Base-by-base conservation (phyloP, 495 filamentous ascomycete species). In the Cercophora scortea region DNA sequence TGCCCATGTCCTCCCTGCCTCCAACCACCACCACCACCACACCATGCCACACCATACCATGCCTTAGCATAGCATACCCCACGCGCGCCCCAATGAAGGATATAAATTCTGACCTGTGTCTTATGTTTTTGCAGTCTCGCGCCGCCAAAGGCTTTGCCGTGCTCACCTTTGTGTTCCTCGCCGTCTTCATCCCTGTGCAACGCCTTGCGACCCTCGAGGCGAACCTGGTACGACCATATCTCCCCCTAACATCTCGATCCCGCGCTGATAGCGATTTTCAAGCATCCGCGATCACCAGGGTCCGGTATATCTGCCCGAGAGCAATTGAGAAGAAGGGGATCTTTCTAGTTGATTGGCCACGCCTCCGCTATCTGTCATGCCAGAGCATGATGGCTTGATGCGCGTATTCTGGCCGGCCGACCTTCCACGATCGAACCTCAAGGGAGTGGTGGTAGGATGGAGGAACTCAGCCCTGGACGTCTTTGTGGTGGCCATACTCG, bases 361-460 rank as follows among this genome's bases (percentile, higher is more conserved):
- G 57, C 56, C 44, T 54, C 47, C 17, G 42, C 62, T 51, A 54
- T 57, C 63, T 72, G 75, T 76, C 84, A 81, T 84, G 91, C 89
- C 86, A 82, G 85, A 90, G 79, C 75, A 95, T 88, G 87, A 95
- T 89, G 88, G 88, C 59, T 75, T 97, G 76, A 86, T 97, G 82
- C 87, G 93, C 69, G 82, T 99, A 74, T 97, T 99, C 71, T 99
- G 93, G 93, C 93, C 93, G 55, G 85, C 86, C 54, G 90, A 97
- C 73, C 82, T 88, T 38, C 76, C 84, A 19, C 80, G 84, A 63
- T 85, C 79, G 18, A 83, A 82, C 48, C 72, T 76, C 17, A 79
- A 86, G 35, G 94, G 94, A 8, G 86, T 94, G 43, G 82, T 99
- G 52, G 87, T 99, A 16, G 93, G 93, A 55, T 99, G 90, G 89